Base-by-base conservation (phyloP, 2,329 filamentous ascomycete species). In the Fusarium pseudoanthophilum region DNA sequence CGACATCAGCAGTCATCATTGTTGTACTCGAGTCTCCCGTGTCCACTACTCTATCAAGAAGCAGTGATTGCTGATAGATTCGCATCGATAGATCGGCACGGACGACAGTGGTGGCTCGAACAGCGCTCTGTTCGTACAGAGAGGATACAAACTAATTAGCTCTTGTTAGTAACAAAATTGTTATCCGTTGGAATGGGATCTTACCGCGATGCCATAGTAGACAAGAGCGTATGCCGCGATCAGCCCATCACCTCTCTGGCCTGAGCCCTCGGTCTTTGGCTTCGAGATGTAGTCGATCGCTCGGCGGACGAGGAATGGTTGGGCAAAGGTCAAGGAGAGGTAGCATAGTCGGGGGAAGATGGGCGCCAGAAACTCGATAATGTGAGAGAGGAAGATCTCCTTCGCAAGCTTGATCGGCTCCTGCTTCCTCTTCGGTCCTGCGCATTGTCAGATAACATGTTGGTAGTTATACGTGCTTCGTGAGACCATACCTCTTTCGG, bases 281-380 rank as follows among this genome's bases (percentile, higher is more conserved):
- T 21, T 21, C 16, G 58, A 53, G 18, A 60, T 60, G 45, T 26
- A 60, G 45, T 42, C 46, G 3, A 52, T 60, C 7, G 58, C 58
- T 11, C 46, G 36, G 1, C 48, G 46, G 4, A 60, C 58, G 6
- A 60, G 36, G 10, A 60, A 60, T 1, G 58, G 58, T 15, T 53
- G 46, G 2, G 58, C 36, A 11, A 53, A 60, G 1, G 36, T 60
- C 2, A 60, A n/a, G 10, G 45, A 30, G 10, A 52, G 36, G 8
- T 53, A 60, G 3, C 46, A 51, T 3, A 60, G 14, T 4, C 58
- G 46, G 3, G 58, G 36, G 4, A 60, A 40, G 24, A 42, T 60
- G 7, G 58, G 58, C 2, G 34, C 21, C 1, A 60, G 13, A 30
- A 53, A 60, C 20, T 53, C 46, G 16, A 26, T 18, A 1, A 40